phyloP scores from a whole-genome alignment of 257 asterid genomes.

The Solanum dulcamara region DNA sequence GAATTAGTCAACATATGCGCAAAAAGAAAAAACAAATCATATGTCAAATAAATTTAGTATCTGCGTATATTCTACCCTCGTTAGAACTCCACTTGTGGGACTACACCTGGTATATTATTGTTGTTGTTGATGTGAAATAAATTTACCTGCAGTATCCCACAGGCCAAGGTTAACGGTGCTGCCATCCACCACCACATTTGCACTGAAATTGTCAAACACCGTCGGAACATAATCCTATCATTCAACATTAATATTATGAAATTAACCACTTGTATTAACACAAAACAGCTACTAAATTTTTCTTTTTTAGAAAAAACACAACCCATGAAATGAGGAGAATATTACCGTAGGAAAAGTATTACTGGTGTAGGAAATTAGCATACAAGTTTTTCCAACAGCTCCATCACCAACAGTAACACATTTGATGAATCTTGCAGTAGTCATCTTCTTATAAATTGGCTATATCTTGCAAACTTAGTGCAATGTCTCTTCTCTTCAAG shows the following conservation, averaged over 20 bases:
- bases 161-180: slow-evolving; percentile 75
- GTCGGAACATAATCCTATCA: slow-evolving; percentile 79
- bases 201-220: slow-evolving; percentile 82
- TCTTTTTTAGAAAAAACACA: too few relatives aligned
- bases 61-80: not conserved
- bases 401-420: slow-evolving; percentile 88
- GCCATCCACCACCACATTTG: slow-evolving; percentile 88
- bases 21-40: not conserved
- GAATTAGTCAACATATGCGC: not conserved
- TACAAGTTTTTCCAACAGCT: slow-evolving; percentile 80
- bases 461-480: not conserved
- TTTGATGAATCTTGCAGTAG: slow-evolving; percentile 62
- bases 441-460: slow-evolving; percentile 17
- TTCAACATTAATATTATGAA: not conserved
- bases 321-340: too few relatives aligned
- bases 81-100: not conserved
- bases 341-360: slow-evolving; percentile 71
- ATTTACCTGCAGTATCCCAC: slow-evolving; percentile 85
- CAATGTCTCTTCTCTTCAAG: not conserved
- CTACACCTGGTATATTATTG: not conserved
- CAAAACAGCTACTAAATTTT: too few relatives aligned
- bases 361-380: slow-evolving; percentile 84
- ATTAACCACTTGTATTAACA: not conserved
- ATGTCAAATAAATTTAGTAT: not conserved
- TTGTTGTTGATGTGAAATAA: not conserved